Percentiles rank a stretch among this genome's conserved stretches.
Conservation (phyloP, 352 stramenopile genomes). For the Elongisporangium undulatum region DNA sequence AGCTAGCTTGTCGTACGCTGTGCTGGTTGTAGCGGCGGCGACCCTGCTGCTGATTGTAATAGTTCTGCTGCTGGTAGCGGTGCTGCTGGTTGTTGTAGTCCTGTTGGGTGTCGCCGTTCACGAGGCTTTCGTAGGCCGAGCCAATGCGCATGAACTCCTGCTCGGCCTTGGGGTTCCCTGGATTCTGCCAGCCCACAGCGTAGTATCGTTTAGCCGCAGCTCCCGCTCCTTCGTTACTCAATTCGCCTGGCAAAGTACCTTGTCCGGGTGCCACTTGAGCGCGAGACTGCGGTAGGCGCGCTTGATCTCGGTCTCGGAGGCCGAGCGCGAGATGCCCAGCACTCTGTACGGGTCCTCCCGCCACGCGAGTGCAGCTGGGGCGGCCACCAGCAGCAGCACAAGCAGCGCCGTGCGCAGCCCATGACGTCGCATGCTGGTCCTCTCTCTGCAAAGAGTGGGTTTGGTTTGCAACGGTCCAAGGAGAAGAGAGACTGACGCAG, state of each 20-base stretch:
- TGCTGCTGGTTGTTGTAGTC: slow-evolving; percentile 6
- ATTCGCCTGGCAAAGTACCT: slow-evolving; percentile 55
- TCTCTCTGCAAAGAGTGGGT: neutral
- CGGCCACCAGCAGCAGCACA: slow-evolving; percentile 8
- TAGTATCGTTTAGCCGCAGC: neutral
- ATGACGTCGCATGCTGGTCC: neutral
- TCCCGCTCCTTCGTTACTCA: too few species aligned
- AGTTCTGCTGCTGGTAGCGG: slow-evolving; percentile 36
- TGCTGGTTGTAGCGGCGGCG: slow-evolving; percentile 22
- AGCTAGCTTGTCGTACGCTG: slow-evolving; percentile 13
- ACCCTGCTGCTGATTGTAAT: slow-evolving; percentile 45
- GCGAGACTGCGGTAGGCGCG: slow-evolving; percentile 80
- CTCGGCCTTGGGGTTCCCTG: slow-evolving; percentile 54
- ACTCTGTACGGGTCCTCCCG: slow-evolving; percentile 74
- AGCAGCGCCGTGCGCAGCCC: slow-evolving; percentile 16
- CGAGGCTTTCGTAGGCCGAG: slow-evolving; percentile 64
- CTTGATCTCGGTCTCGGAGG: slow-evolving; percentile 77
- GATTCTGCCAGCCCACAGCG: slow-evolving; percentile 27
- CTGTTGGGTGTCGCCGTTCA: slow-evolving; percentile 18
- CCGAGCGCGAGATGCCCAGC: slow-evolving; percentile 51
- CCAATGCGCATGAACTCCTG: slow-evolving; percentile 76
- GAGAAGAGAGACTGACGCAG: neutral
- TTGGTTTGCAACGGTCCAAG: neutral
- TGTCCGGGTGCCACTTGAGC: slow-evolving; percentile 90
- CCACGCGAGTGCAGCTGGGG: slow-evolving; percentile 3